Conservation (phyloP, 2,329 filamentous ascomycete genomes). For the Botrytis fabae region DNA sequence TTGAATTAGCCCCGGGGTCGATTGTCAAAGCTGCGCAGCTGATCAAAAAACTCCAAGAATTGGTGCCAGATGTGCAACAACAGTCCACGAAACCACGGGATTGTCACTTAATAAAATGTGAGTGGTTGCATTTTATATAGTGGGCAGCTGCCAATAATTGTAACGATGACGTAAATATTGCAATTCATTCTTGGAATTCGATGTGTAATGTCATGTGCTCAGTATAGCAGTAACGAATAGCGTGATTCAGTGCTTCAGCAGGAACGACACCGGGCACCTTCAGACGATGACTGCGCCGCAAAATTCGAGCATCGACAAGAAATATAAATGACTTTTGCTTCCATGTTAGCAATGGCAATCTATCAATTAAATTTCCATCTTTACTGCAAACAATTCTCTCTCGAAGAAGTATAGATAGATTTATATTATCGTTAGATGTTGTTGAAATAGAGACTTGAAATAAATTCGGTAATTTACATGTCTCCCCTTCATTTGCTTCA, state of each 20-base stretch:
- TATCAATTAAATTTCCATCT: background rate
- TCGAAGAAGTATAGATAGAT: background rate
- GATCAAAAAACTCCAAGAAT: background rate
- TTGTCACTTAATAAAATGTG: background rate
- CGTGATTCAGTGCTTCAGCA: background rate
- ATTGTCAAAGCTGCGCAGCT: background rate
- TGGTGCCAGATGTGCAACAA: background rate
- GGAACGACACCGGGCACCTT: background rate
- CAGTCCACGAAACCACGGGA: background rate
- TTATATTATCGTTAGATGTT: background rate
- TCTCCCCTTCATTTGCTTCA: background rate
- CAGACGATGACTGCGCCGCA: background rate
- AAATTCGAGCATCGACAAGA: background rate
- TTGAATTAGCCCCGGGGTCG: background rate
- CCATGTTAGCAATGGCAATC: background rate
- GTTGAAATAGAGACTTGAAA: background rate
- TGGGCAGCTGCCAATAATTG: background rate
- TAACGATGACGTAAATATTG: background rate
- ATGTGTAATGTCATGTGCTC: background rate
- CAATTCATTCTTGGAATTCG: background rate
- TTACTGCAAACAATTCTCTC: background rate
- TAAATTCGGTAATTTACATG: background rate
- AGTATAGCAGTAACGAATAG: background rate
- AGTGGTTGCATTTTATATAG: background rate
- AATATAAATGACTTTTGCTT: background rate